Conservation (phyloP, 2,329 filamentous ascomycete species). For the Sporothrix brunneoviolacea region DNA sequence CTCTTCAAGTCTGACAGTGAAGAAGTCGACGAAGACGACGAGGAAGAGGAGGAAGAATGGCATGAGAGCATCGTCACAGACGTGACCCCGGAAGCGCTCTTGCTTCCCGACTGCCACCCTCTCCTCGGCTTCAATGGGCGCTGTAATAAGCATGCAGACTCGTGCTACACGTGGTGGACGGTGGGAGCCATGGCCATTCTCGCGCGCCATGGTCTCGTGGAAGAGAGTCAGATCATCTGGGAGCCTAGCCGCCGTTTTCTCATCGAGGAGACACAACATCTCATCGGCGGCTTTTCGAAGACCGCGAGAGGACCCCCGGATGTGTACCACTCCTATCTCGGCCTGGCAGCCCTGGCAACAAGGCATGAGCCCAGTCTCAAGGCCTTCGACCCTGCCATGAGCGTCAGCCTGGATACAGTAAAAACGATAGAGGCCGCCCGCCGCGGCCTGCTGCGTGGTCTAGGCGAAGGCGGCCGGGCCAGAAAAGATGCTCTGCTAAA, state of each 20-base stretch:
- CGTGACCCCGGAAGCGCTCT: not conserved
- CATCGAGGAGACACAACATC: slow-evolving; percentile 77
- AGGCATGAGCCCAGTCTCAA: slow-evolving; percentile 65
- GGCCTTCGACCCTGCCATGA: slow-evolving; percentile 66
- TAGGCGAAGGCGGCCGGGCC: not conserved
- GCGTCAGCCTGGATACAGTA: slow-evolving; percentile 59
- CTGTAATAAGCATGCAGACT: slow-evolving; percentile 86
- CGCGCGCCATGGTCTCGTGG: slow-evolving; percentile 12
- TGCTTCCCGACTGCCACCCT: slow-evolving; percentile 22
- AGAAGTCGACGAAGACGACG: slow-evolving; percentile 37
- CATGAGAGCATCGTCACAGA: slow-evolving; percentile 24
- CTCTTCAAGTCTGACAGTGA: slow-evolving; percentile 42
- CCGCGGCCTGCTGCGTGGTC: slow-evolving; percentile 26
- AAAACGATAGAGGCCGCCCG: slow-evolving; percentile 43
- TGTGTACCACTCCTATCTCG: slow-evolving; percentile 85
- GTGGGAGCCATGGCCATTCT: slow-evolving; percentile 52
- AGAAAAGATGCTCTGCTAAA: slow-evolving; percentile 3
- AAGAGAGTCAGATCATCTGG: slow-evolving; percentile 50
- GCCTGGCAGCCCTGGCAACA: slow-evolving; percentile 70
- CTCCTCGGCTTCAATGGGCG: slow-evolving; percentile 76
- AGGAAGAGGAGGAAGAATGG: slow-evolving; percentile 34
- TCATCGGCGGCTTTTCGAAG: slow-evolving; percentile 78
- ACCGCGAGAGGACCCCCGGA: slow-evolving; percentile 61
- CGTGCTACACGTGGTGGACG: slow-evolving; percentile 95
- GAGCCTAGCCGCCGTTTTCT: slow-evolving; percentile 67